Percentiles rank a stretch among this genome's conserved stretches.
Evolutionary conservation across 75 land plant genomes (phyloP).

Genomic region (Picea glauca): DNA sequence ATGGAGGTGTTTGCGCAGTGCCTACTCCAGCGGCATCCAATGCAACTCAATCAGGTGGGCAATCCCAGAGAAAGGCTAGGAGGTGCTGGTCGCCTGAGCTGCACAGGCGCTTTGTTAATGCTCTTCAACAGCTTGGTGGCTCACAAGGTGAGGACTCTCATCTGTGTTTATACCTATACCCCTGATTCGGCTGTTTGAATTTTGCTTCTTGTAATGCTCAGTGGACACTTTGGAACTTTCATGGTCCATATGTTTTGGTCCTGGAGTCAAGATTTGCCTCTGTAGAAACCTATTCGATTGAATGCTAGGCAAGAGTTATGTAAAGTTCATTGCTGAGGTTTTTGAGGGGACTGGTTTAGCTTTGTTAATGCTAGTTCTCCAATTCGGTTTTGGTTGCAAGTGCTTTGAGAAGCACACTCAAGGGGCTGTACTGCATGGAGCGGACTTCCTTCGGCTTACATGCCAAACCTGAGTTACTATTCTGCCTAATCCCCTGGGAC

Average conservation of each 20-base stretch:
- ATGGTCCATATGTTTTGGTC: background rate
- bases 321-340: too few relatives aligned
- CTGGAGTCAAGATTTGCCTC: background rate
- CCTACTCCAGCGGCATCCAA: background rate
- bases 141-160: constrained; percentile 63
- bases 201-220: background rate
- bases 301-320: background rate
- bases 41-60: constrained; percentile 18
- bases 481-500: too few relatives aligned
- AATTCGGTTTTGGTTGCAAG: too few relatives aligned
- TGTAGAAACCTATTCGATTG: background rate
- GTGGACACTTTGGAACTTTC: background rate
- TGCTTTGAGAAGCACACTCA: too few relatives aligned
- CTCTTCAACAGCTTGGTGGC: constrained; percentile 97
- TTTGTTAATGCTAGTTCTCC: too few relatives aligned
- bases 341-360: too few relatives aligned
- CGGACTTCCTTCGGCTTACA: too few relatives aligned
- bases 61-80: constrained; percentile 79
- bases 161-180: background rate
- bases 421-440: too few relatives aligned
- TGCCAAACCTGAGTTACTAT: too few relatives aligned
- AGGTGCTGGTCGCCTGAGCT: constrained; percentile 98
- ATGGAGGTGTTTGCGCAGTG: background rate
- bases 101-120: constrained; percentile 87
- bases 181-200: background rate